Evolutionary conservation across 2,329 filamentous ascomycete species (phyloP), one percentile per base, ranked within the genome.

Genomic region (Ceratocystis variospora): DNA sequence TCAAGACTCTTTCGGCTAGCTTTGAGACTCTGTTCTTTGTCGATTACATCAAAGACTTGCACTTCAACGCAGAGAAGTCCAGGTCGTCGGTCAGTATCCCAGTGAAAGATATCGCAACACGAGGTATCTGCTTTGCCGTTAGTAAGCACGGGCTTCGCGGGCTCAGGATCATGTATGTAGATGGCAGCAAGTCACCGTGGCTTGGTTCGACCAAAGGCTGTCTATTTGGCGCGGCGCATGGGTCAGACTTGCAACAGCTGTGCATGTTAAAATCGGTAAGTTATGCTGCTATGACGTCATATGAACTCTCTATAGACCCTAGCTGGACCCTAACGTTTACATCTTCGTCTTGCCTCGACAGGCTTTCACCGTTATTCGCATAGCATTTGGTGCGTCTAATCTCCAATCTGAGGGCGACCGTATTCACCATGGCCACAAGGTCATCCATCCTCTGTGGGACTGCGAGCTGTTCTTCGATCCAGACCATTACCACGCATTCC

Each of bases 11-110:
- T 15, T 67, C 66, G 2, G 66, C 66, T 17, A 53, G 41, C 1
- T 55, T 67, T 7, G 66, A 67, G 33, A 62, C 57, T 2, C 25
- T 67, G n/a, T 67, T 67, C 55, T 67, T 67, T 59, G 66, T 67
- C 31, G 63, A 67, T 41, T 67, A 67, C 57, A 65, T 67, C 37
- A 63, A 62, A 25, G 66, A 67, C 44, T 22, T 67, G 15, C 48
- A 37, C 19, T 65, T 65, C 33, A 65, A 63, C 37, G 12, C 12
- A 2, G 28, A 53, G 19, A 37, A 46, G 7, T 25, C 57, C 7
- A 15, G 22, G 10, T 33, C 62, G 19, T 25, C 22, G 22, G n/a
- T 62, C n/a, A 64, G 28, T 10, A 64, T 64, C n/a, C 19, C 45
- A 2, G 37, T 66, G 8, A n/a, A 46, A n/a, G 46, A 63, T 46